Evolutionary conservation across 106 monocot genomes (phyloP), one percentile per base, ranked within the genome.

Genomic region (Hemerocallis citrina): DNA sequence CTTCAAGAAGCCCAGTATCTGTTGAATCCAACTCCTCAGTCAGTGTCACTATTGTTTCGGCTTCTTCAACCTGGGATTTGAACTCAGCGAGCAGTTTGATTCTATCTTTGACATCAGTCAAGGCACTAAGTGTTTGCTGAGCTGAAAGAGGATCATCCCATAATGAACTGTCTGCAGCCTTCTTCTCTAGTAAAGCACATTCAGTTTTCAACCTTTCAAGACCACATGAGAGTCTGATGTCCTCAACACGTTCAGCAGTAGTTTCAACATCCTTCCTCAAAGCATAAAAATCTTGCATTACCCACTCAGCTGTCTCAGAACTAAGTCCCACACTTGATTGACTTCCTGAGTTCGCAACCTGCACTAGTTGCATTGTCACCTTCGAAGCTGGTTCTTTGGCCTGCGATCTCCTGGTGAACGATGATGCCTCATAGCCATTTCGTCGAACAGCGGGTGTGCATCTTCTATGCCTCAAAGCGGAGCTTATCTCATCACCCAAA

Each of bases 261-360:
- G 60, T 54, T 70, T 91, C 88, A 58, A 98, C 92, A 59, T 88
- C 82, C 70, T 88, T 98, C 61, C 92, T 79, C 79, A 98, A 79
- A 35, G 72, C 70, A 69, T 91, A 98, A 67, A 98, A 98, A 79
- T 96, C 96, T 96, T n/a, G n/a, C n/a, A n/a, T n/a, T n/a, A n/a
- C n/a, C n/a, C n/a, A n/a, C n/a, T n/a, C n/a, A n/a, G n/a, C n/a
- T n/a, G n/a, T n/a, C n/a, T n/a, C n/a, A n/a, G n/a, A n/a, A n/a
- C n/a, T n/a, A n/a, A n/a, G n/a, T n/a, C n/a, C n/a, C n/a, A n/a
- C n/a, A n/a, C n/a, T n/a, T n/a, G n/a, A n/a, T n/a, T n/a, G n/a
- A n/a, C n/a, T n/a, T n/a, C n/a, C n/a, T n/a, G n/a, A n/a, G n/a
- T n/a, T n/a, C n/a, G n/a, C n/a, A n/a, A n/a, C n/a, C n/a, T n/a